Evolutionary conservation across 2,329 filamentous ascomycete species (phyloP), one percentile per base, ranked within the genome.

Genomic region (Myriosclerotinia curreyana): DNA sequence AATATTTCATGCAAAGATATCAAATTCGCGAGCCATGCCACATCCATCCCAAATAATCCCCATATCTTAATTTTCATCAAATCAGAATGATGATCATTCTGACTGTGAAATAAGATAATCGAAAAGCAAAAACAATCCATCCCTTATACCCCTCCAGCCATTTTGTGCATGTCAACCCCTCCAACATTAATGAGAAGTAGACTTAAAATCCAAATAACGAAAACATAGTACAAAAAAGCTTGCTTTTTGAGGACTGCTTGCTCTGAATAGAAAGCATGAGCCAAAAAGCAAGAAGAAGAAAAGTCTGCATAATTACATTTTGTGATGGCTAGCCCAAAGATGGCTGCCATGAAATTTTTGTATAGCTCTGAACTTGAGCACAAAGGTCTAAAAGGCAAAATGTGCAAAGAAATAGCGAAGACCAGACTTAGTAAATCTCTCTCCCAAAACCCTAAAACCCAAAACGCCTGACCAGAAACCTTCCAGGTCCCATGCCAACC

Each of bases 391-490:
- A 61, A 67, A 66, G 40, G 60, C 65, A 70, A 61, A 66, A 72
- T 71, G 71, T 71, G 69, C 69, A 71, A 69, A 66, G 71, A 68
- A 68, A 69, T n/a, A n/a, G n/a, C n/a, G 70, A 69, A 69, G 64
- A 68, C 67, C 65, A 62, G 48, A 62, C 70, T 67, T 65, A 71
- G 71, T 66, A 71, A 71, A 64, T 70, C 72, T 73, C 71, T 70
- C 69, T 68, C 66, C n/a, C n/a, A n/a, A 65, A 64, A 65, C 71
- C 64, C 64, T 68, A 14, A n/a, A n/a, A 62, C 38, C 60, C 67
- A 67, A 74, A 74, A 75, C 76, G 75, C 74, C 74, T 70, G 73
- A 75, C 75, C 71, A 70, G 68, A 69, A 69, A 68, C 72, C 71
- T 67, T 68, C 71, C 70, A 71, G 54, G 70, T 70, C 68, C 69